Percentiles rank a stretch among this genome's conserved stretches.
phyloP scores from a whole-genome alignment of 805 yeast genomes.

The Cyberlindnera subsufficiens region DNA sequence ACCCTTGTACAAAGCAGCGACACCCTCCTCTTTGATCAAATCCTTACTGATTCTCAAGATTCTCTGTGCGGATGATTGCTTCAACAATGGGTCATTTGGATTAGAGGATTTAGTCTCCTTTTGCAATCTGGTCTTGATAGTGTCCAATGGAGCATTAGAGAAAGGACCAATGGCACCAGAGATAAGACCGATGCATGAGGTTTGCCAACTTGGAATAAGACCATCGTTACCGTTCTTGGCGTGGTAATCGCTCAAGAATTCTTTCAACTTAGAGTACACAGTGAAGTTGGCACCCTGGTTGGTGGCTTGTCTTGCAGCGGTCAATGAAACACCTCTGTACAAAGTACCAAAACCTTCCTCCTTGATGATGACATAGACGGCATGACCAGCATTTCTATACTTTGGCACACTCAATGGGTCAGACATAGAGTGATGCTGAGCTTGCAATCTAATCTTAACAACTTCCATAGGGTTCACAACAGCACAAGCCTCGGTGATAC shows the following conservation, averaged over 20 bases:
- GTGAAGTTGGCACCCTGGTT: constrained; percentile 99
- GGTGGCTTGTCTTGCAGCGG: constrained; percentile 97
- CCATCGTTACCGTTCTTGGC: constrained; percentile 30
- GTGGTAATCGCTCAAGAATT: constrained; percentile 58
- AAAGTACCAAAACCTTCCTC: constrained; percentile 90
- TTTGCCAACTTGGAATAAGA: constrained; percentile 86
- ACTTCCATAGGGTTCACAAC: constrained; percentile 98
- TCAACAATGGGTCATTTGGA: constrained; percentile 24
- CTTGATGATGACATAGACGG: constrained; percentile 71
- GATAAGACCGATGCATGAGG: constrained; percentile 82
- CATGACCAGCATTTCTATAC: constrained; percentile 90
- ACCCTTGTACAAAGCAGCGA: constrained; percentile 87
- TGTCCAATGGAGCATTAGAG: constrained; percentile 95
- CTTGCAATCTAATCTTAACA: constrained; percentile 92
- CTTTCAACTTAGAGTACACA: constrained; percentile 81
- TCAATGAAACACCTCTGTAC: constrained; percentile 90
- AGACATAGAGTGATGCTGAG: constrained; percentile 85
- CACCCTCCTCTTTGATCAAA: constrained; percentile 84
- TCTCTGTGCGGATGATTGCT: constrained; percentile 62
- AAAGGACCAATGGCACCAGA: constrained; percentile 98
- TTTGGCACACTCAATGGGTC: constrained; percentile 76
- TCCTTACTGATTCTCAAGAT: constrained; percentile 76
- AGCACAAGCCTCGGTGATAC: constrained; percentile 89
- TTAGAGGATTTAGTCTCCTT: constrained; percentile 63
- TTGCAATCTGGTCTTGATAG: constrained; percentile 95